Evolutionary conservation across 176 grass and related monocot genomes (phyloP), one percentile per base, ranked within the genome.

Genomic region (Triticum dicoccoides): DNA sequence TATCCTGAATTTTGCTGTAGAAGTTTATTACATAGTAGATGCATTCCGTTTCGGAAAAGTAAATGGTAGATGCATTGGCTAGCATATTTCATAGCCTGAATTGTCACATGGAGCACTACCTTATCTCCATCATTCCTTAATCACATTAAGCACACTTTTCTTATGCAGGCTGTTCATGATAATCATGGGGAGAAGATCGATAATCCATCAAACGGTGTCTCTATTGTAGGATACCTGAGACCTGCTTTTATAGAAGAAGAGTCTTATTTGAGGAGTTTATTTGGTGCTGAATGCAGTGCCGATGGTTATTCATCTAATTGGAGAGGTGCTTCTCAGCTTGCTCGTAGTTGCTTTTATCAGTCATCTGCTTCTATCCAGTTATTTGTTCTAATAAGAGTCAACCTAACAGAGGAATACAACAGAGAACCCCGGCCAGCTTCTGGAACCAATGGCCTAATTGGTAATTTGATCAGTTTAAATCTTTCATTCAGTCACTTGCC

Each of bases 231-330:
- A 73, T 96, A 90, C 86, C 85, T 98, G 52, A 91, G 92, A 90
- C 92, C 94, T 90, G 88, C 88, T 77, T 97, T 85, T 83, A 82
- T 92, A 83, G 97, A 92, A 85, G 90, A 96, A 88, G 92, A 98
- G 82, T 96, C 93, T 91, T 91, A 92, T 84, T 78, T 93, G 76
- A 96, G 94, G 89, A 91, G 83, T 51, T 85, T 94, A 81, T 94
- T 94, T 79, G 61, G 78, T 89, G 65, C 34, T 76, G 84, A 89
- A 80, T 83, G 82, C 69, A 89, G 65, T 54, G 77, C 37, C 52
- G 74, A 86, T 68, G 82, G 71, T 56, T 87, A 90, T 88, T 78
- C 86, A 23, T 92, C 92, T 63, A 92, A 96, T 65, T 90, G 67
- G 88, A 92, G 91, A 86, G 90, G 94, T 98, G 89, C 45, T 75